phyloP scores from a whole-genome alignment of 768 basidiomycete species.

The button mushroom (Agaricus bisporus) region DNA sequence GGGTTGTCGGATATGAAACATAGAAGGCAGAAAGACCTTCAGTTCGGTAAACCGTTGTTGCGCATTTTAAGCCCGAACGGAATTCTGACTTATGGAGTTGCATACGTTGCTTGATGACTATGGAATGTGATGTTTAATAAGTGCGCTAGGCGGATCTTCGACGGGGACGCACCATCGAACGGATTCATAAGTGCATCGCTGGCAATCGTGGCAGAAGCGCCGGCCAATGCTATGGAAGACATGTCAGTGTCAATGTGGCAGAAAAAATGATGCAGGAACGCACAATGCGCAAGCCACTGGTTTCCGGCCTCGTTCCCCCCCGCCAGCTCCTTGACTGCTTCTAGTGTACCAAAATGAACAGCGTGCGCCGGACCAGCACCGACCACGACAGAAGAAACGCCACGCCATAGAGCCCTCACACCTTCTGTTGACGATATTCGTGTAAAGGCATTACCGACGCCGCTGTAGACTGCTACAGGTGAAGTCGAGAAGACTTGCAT shows the following conservation, averaged over 20 bases:
- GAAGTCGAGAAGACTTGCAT: conserved; percentile 96
- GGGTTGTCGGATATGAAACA: conserved; percentile 96
- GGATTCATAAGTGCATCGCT: conserved; percentile 99
- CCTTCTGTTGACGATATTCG: conserved; percentile 95
- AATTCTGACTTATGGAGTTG: conserved; percentile 93
- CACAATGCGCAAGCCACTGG: conserved; percentile 87
- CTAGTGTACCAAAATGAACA: conserved; percentile 94
- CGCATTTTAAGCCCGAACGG: conserved; percentile 82
- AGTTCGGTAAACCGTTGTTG: conserved; percentile 71
- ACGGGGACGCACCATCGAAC: conserved; percentile 79
- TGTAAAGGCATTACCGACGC: conserved; percentile 85
- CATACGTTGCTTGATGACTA: conserved; percentile 99
- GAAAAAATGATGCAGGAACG: conserved; percentile 23
- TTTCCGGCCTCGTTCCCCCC: conserved; percentile 80
- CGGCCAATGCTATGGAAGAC: conserved; percentile 66
- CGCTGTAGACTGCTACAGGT: conserved; percentile 80
- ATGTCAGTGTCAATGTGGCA: conserved; percentile 7
- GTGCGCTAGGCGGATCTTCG: conserved; percentile 6
- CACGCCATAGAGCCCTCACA: conserved; percentile 86
- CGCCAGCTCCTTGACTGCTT: conserved; percentile 87
- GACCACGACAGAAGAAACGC: conserved; percentile 91
- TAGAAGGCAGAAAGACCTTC: conserved; percentile 94
- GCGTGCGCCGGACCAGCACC: conserved; percentile 99
- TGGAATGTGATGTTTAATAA: conserved; percentile 14
- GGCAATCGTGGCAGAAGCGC: conserved; percentile 90